Conservation (phyloP, 495 filamentous ascomycete species). For the Poronia punctata region DNA sequence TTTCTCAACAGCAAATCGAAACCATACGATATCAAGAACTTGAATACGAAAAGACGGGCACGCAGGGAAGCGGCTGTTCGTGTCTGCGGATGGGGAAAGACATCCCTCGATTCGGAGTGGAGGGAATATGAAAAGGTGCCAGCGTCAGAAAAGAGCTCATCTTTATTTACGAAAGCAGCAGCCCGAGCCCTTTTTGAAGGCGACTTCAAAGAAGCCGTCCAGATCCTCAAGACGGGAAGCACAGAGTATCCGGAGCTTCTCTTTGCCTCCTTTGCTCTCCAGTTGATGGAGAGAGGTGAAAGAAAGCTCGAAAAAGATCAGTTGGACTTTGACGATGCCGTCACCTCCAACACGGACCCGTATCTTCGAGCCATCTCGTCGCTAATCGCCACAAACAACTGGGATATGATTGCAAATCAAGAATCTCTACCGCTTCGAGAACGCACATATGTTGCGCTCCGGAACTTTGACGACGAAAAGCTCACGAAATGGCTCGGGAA, state of each 20-base stretch:
- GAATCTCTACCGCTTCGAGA: slow-evolving; percentile 75
- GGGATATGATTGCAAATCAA: slow-evolving; percentile 76
- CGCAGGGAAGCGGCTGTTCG: slow-evolving; percentile 65
- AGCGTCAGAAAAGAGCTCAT: slow-evolving; percentile 51
- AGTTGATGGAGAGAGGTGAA: slow-evolving; percentile 38
- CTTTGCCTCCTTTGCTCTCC: slow-evolving; percentile 48
- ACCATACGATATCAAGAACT: slow-evolving; percentile 27
- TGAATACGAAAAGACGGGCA: slow-evolving; percentile 57
- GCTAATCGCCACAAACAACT: slow-evolving; percentile 82
- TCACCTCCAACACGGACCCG: slow-evolving; percentile 57
- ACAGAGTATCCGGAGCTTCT: slow-evolving; percentile 41
- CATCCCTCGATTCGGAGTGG: slow-evolving; percentile 47
- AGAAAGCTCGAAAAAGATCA: slow-evolving; percentile 23
- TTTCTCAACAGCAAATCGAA: slow-evolving; percentile 37
- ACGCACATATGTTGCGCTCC: slow-evolving; percentile 77
- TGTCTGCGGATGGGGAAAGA: slow-evolving; percentile 69
- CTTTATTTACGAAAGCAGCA: slow-evolving; percentile 74
- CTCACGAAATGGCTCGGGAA: slow-evolving; percentile 64
- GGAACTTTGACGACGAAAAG: slow-evolving; percentile 72
- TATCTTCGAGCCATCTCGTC: slow-evolving; percentile 88
- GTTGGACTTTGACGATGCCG: slow-evolving; percentile 40
- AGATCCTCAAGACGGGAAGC: slow-evolving; percentile 44
- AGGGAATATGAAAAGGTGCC: slow-evolving; percentile 37
- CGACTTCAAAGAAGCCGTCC: slow-evolving; percentile 51
- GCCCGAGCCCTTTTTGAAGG: slow-evolving; percentile 70